A percentile compares a stretch with the other conserved stretches of the same genome.
Evolutionary conservation across 331 rosid genomes (phyloP).

Genomic region (Malus hybrid): DNA sequence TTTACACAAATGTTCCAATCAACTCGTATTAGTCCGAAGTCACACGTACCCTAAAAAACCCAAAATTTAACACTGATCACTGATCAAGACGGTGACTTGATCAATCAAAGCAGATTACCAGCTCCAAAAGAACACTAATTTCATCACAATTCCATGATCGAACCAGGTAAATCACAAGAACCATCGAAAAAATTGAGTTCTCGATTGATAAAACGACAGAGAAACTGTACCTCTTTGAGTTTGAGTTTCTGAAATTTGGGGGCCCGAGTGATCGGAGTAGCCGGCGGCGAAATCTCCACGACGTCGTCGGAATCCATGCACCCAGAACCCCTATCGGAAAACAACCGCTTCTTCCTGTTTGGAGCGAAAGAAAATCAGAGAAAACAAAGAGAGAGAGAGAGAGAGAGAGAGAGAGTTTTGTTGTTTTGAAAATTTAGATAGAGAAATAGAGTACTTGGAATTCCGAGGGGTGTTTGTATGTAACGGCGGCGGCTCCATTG

Average conservation of each 20-base stretch:
- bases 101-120: not conserved
- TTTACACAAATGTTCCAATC: not conserved
- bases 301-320: conserved; percentile 55
- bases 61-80: not conserved
- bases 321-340: conserved; percentile 11
- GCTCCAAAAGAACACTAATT: not conserved
- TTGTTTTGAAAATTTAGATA: not conserved
- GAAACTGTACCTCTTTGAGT: conserved; percentile 36
- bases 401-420: not conserved
- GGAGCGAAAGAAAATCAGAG: conserved; percentile 19
- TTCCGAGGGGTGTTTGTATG: conserved; percentile 8
- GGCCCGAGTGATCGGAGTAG: conserved; percentile 18
- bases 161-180: not conserved
- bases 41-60: not conserved
- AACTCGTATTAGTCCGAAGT: not conserved
- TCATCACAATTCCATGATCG: not conserved
- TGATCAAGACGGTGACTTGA: not conserved
- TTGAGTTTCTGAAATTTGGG: conserved; percentile 9
- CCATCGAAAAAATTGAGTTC: not conserved
- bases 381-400: conserved; percentile 16
- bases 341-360: conserved; percentile 28
- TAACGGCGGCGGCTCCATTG: conserved; percentile 39
- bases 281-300: conserved; percentile 39
- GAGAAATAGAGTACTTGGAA: conserved; percentile 16
- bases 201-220: not conserved